Base-by-base conservation (phyloP, 2,329 filamentous ascomycete species). In the Trichoderma hamatum region DNA sequence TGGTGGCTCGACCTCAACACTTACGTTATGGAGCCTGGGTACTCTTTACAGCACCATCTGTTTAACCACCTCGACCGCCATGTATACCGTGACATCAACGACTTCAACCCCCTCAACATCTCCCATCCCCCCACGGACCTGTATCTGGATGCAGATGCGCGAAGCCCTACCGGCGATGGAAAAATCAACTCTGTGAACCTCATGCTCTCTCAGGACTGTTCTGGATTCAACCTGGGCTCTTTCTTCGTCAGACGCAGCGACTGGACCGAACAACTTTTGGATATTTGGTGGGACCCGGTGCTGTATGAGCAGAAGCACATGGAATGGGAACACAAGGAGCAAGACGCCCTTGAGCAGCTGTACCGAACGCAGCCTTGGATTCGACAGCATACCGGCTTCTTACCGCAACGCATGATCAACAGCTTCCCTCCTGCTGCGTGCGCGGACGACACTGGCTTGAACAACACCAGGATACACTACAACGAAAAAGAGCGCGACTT, bases 1-100 rank as follows among this genome's bases (percentile, higher is more conserved):
- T 99, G 96, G 96, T 99, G 96, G 95, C 85, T 99, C 69, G 96
- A 99, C 79, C 88, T 98, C 49, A 97, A 97, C 82, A 99, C 96
- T 3, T 96, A 95, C 81, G 90, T 99, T 79, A 99, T 99, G 96
- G 96, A 99, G 78, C 93, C 94, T 3, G 90, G 89, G 24, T 93
- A 94, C 80, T 97, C 95, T 11, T 86, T 99, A 24, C 94, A 98
- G 78, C 85, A 86, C 54, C 95, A 99, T 80, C 88, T 99, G 74
- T 97, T 99, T 85, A 89, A 94, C 79, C 81, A 92, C 71, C 86
- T 99, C 59, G 84, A 85, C 63, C 84, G 87, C 59, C 86, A 91
- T 73, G 89, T 92, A 19, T 97, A 98, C 82, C 93, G 96, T 76
- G 95, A 99, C 78, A 97, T 99, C 82, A 98, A 97, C 83, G 83